Percentiles rank a stretch among this genome's conserved stretches.
phyloP scores from a whole-genome alignment of 305 asterid species.

The Vinca major region DNA sequence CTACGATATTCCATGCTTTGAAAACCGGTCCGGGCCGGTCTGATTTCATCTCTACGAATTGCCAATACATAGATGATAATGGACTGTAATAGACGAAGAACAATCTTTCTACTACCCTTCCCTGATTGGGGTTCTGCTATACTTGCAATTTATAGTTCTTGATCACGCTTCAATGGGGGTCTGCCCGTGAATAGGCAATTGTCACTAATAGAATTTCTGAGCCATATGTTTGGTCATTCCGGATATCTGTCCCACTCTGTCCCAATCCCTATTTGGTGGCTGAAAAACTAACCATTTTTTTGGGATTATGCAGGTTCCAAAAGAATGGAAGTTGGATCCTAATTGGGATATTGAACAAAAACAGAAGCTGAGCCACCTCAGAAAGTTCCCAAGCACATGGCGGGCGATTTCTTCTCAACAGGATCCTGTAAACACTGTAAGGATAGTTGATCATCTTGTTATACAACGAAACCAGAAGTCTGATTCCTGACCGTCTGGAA shows the following conservation, averaged over 20 bases:
- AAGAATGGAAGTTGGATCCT: slow-evolving; percentile 91
- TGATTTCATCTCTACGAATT: no score
- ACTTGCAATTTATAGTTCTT: background rate
- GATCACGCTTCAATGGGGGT: background rate
- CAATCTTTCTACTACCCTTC: no score
- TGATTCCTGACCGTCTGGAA: slow-evolving; percentile 27
- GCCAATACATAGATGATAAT: no score
- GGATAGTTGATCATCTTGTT: slow-evolving; percentile 68
- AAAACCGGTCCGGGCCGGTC: no score
- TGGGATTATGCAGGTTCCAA: slow-evolving; percentile 57
- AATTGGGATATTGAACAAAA: slow-evolving; percentile 70
- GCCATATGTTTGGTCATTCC: background rate
- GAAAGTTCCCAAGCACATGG: slow-evolving; percentile 87
- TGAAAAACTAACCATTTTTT: background rate
- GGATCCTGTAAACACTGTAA: slow-evolving; percentile 72
- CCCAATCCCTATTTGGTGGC: background rate
- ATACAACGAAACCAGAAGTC: slow-evolving; percentile 42
- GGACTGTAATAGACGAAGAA: no score
- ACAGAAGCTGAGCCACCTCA: slow-evolving; percentile 46
- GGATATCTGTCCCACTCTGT: background rate
- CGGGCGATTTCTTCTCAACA: slow-evolving; percentile 50
- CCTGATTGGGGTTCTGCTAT: background rate
- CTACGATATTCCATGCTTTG: background rate
- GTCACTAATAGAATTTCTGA: background rate
- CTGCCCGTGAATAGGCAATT: background rate